Percentiles rank a stretch among this genome's conserved stretches.
These are phyloP conservation scores for Simplicillium aogashimaense DNA, from an alignment of 2,329 filamentous ascomycete species.

Conservation along the genomic window DNA sequence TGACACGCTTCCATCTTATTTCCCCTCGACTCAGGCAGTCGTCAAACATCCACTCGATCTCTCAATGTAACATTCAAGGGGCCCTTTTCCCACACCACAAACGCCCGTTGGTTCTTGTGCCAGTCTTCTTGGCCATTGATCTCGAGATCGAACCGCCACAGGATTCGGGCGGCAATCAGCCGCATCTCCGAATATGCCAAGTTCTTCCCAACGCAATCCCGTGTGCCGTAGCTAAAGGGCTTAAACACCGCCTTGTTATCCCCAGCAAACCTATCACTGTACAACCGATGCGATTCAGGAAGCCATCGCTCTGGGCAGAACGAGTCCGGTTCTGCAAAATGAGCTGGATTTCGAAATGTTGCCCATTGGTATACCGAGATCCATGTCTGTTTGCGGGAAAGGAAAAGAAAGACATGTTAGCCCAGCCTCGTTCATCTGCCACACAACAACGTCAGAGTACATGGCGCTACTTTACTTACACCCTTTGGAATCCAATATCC, in stretches of 20 bases:
- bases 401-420: not conserved
- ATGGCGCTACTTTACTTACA: slow-evolving; percentile 14
- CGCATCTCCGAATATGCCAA: slow-evolving; percentile 37
- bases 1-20: too few relatives aligned
- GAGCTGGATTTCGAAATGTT: slow-evolving; percentile 28
- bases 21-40: not conserved
- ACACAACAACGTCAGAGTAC: not conserved
- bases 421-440: not conserved
- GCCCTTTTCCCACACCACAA: slow-evolving; percentile 11
- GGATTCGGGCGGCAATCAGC: slow-evolving; percentile 29
- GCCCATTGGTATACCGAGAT: slow-evolving; percentile 34
- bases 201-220: slow-evolving; percentile 31
- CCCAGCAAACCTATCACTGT: slow-evolving; percentile 23
- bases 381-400: slow-evolving; percentile 19
- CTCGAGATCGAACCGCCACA: slow-evolving; percentile 35
- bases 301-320: slow-evolving; percentile 39
- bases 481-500: slow-evolving; percentile 22
- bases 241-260: slow-evolving; percentile 27
- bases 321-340: slow-evolving; percentile 32
- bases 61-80: slow-evolving; percentile 8
- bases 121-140: slow-evolving; percentile 15
- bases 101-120: slow-evolving; percentile 10
- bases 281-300: slow-evolving; percentile 14
- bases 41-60: not conserved
- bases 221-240: slow-evolving; percentile 26